Percentiles rank a stretch among this genome's conserved stretches.
phyloP scores from a whole-genome alignment of 228 moss, liverwort and hornwort species.

The Sphagnum magellanicum region DNA sequence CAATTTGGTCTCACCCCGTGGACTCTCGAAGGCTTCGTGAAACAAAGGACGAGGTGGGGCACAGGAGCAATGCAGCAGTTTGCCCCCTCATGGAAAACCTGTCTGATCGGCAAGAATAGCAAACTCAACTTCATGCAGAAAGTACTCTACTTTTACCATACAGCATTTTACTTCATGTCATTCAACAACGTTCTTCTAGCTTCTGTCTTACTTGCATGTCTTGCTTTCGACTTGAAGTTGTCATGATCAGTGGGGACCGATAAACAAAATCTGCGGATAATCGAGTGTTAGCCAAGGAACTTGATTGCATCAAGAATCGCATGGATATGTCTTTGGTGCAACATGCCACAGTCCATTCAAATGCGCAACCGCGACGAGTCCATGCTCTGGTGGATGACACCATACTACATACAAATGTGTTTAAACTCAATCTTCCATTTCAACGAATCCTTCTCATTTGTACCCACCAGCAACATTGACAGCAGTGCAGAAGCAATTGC shows the following conservation, averaged over 20 bases:
- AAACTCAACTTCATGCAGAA: slow-evolving; percentile 31
- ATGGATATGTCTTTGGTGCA: slow-evolving; percentile 14
- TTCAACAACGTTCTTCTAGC: slow-evolving; percentile 22
- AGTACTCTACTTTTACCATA: slow-evolving; percentile 28
- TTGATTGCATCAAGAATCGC: slow-evolving; percentile 15
- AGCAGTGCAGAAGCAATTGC: neutral
- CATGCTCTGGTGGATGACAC: slow-evolving; percentile 52
- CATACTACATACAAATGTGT: slow-evolving; percentile 26
- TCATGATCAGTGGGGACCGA: slow-evolving; percentile 11
- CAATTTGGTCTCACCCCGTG: slow-evolving; percentile 36
- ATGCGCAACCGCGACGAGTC: slow-evolving; percentile 46
- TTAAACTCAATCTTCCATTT: slow-evolving; percentile 10
- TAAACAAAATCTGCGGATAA: slow-evolving; percentile 8
- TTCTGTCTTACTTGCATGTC: slow-evolving; percentile 8
- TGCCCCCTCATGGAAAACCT: slow-evolving; percentile 13
- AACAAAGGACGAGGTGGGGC: slow-evolving; percentile 31
- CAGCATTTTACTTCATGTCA: slow-evolving; percentile 33
- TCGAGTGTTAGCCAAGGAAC: slow-evolving; percentile 6
- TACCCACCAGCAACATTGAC: slow-evolving; percentile 38
- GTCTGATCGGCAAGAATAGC: slow-evolving; percentile 20
- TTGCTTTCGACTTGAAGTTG: slow-evolving; percentile 13
- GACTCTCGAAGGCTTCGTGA: slow-evolving; percentile 33
- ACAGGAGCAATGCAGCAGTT: slow-evolving; percentile 35
- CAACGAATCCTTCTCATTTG: slow-evolving; percentile 33
- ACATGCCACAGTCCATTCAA: slow-evolving; percentile 23